Base-by-base conservation (phyloP, 148 eudicot genomes). In the Polygonum maritimum region DNA sequence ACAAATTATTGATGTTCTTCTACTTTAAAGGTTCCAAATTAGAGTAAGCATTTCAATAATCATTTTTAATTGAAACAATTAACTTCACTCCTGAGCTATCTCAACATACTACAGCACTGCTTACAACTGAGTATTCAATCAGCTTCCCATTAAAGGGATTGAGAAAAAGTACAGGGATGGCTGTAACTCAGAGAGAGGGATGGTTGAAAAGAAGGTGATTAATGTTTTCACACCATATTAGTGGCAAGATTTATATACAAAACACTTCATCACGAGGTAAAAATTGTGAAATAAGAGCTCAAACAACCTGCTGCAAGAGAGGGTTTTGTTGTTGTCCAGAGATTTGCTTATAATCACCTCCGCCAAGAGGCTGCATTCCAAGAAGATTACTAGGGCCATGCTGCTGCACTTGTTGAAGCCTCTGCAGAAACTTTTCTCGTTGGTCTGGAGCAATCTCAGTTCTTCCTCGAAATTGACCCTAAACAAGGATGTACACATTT, bases 381-480 rank as follows among this genome's bases (percentile, higher is more conserved):
- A 92, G 92, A 83, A 90, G 76, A 77, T 87, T 92, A 79, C 84
- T 84, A 80, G 84, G 99, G 77, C 94, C 89, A 82, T 92, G 98
- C 75, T 89, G 98, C 79, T 88, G 91, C 75, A 95, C 96, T 76
- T 96, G 97, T 86, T 96, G 98, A 75, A 86, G 79, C 60, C 82
- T 84, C 77, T 96, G 93, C 73, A 96, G 76, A 83, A 85, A 96
- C 81, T 96, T 89, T 85, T 96, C 98, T 81, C 94, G 88, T 78
- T 89, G 97, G 79, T 96, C 98, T 71, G 97, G 99, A 79, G 98
- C 89, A 82, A 96, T 91, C 87, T 96, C 98, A 80, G 97, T 79
- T 85, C 98, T 91, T 82, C 91, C 94, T 82, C 97, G 98, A 71
- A 85, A 40, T 73, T 92, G 98, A 19, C 91, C 96, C 91, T 88